Conservation (phyloP, 2,329 filamentous ascomycete genomes). For the Penicillium sp. region DNA sequence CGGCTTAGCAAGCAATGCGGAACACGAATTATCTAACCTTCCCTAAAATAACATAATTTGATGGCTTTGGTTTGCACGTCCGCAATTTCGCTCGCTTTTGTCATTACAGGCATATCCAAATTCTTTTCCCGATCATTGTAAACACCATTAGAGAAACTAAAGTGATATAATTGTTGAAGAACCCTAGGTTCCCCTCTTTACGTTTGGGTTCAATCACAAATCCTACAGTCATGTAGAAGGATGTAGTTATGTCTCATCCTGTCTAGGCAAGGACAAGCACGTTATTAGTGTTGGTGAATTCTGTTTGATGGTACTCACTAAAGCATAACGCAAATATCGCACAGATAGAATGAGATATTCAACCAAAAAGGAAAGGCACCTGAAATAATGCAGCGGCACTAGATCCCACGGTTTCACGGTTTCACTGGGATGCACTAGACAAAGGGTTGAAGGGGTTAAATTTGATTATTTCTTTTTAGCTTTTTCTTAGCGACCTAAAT, state of each 20-base stretch:
- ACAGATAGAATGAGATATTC: background rate
- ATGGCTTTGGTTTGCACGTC: background rate
- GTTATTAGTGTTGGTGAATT: background rate
- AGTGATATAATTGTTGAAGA: too few species aligned
- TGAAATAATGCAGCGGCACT: background rate
- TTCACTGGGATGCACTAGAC: background rate
- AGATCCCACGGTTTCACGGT: background rate
- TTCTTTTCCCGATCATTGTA: fast-evolving
- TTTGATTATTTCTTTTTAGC: background rate
- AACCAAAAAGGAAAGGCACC: background rate
- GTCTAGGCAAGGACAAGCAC: background rate
- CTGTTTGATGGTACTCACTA: too few species aligned
- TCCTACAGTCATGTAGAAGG: background rate
- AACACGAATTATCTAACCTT: too few species aligned
- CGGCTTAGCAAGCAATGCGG: background rate
- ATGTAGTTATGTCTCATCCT: background rate
- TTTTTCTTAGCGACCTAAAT: constrained; percentile 6
- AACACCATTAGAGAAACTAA: background rate
- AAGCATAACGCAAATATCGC: too few species aligned
- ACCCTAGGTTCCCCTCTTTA: too few species aligned
- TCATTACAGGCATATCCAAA: background rate
- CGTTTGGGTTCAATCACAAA: too few species aligned
- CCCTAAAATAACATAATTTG: too few species aligned
- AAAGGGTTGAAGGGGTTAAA: background rate
- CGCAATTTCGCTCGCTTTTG: background rate